These are phyloP conservation scores for Didymella exigua DNA, from an alignment of 2,329 filamentous ascomycete species.

Conservation along the genomic window DNA sequence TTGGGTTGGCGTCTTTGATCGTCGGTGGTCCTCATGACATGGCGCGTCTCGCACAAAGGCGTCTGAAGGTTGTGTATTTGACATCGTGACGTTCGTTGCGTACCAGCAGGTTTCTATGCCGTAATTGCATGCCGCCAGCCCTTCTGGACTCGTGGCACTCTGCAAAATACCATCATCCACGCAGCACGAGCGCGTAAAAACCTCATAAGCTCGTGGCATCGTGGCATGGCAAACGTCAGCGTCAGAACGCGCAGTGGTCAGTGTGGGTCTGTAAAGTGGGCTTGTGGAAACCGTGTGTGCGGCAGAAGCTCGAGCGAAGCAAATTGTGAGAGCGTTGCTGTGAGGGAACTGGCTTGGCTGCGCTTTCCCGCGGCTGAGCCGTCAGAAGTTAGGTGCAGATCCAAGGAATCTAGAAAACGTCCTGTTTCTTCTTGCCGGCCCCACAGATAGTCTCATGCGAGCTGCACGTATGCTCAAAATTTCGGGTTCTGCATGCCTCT, in stretches of 20 bases:
- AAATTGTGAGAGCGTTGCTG: slow-evolving; percentile 20
- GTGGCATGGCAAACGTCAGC: slow-evolving; percentile 5
- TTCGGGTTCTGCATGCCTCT: slow-evolving; percentile 13
- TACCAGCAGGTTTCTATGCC: slow-evolving; percentile 17
- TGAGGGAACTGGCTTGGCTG: slow-evolving; percentile 29
- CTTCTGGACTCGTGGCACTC: slow-evolving; percentile 12
- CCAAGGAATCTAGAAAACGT: slow-evolving; percentile 34
- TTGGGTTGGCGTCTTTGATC: slow-evolving; percentile 29
- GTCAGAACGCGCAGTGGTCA: slow-evolving; percentile 18
- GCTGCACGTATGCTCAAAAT: slow-evolving; percentile 13
- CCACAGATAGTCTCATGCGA: slow-evolving; percentile 24
- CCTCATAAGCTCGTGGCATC: slow-evolving; percentile 6
- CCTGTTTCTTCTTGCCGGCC: slow-evolving; percentile 31
- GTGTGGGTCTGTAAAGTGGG: slow-evolving; percentile 16
- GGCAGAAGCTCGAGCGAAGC: slow-evolving; percentile 17
- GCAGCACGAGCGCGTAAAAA: slow-evolving; percentile 1
- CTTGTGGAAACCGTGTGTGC: slow-evolving; percentile 19
- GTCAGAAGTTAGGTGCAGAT: slow-evolving; percentile 29
- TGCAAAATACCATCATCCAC: slow-evolving; percentile 32
- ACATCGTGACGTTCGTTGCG: slow-evolving; percentile 36
- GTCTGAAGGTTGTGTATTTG: slow-evolving; percentile 24
- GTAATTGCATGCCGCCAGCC: slow-evolving; percentile 28
- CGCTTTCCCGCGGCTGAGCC: slow-evolving; percentile 34
- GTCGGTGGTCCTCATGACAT: slow-evolving; percentile 34
- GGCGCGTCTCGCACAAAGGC: slow-evolving; percentile 23